Evolutionary conservation across 2,329 filamentous ascomycete genomes (phyloP).

Genomic region (Remersonia thermophila): DNA sequence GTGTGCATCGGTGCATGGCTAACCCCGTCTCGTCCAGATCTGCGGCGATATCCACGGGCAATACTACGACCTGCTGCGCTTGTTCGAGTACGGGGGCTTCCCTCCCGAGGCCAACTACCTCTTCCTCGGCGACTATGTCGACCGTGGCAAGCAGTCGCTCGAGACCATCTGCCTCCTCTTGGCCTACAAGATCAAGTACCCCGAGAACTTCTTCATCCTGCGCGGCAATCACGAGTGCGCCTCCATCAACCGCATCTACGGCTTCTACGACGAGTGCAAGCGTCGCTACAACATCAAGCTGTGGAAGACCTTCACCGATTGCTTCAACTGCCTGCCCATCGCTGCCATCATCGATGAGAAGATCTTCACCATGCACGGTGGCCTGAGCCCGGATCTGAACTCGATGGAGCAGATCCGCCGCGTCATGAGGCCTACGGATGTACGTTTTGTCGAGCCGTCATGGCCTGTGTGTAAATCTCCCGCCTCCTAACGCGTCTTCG

Average conservation of each 20-base stretch:
- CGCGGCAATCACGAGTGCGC: conserved; percentile 99
- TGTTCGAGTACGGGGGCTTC: conserved; percentile 98
- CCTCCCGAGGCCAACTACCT: conserved; percentile 98
- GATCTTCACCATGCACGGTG: conserved; percentile 99
- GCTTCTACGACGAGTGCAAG: conserved; percentile 99
- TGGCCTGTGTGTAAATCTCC: conserved; percentile 8
- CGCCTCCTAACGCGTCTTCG: neutral
- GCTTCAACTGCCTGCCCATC: conserved; percentile 98
- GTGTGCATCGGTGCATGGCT: too few relatives aligned
- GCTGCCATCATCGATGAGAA: conserved; percentile 99
- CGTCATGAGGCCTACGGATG: conserved; percentile 97
- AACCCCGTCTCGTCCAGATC: conserved; percentile 47
- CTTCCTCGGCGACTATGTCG: conserved; percentile 97
- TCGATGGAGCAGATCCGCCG: conserved; percentile 99
- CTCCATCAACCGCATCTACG: conserved; percentile 97
- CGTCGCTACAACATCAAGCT: conserved; percentile 98
- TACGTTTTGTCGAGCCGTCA: conserved; percentile 37
- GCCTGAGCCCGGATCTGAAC: conserved; percentile 91
- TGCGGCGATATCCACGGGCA: conserved; percentile 98
- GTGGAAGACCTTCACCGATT: conserved; percentile 99
- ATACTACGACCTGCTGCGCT: conserved; percentile 92
- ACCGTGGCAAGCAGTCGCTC: conserved; percentile 96
- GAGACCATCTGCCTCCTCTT: conserved; percentile 96
- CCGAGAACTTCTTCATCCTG: conserved; percentile 98
- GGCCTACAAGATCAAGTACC: conserved; percentile 99